Percentiles rank a stretch among this genome's conserved stretches.
phyloP scores from a whole-genome alignment of 78 protist species.

The Trichosphaerium sp. region DNA sequence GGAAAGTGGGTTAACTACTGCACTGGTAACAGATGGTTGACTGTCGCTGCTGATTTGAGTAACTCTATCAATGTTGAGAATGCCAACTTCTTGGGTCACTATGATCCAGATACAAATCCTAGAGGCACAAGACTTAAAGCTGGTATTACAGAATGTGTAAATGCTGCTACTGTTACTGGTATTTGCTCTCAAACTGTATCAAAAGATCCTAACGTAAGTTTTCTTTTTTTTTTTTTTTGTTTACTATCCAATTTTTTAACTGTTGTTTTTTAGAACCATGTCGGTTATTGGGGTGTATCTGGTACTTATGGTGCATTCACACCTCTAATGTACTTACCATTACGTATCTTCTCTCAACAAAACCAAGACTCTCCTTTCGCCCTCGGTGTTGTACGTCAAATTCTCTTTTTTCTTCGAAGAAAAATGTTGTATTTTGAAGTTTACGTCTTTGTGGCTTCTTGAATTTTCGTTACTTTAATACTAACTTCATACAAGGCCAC shows the following conservation, averaged over 20 bases:
- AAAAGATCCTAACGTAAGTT: neutral
- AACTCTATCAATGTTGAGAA: neutral
- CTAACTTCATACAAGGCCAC: too few relatives aligned
- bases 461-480: too few relatives aligned
- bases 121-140: neutral
- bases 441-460: too few relatives aligned
- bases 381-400: too few relatives aligned
- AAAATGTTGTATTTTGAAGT: too few relatives aligned
- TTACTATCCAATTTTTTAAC: too few relatives aligned
- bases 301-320: neutral
- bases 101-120: neutral
- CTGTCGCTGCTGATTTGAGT: neutral
- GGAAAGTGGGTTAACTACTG: neutral
- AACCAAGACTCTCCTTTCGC: neutral
- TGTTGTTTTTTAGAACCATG: too few relatives aligned
- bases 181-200: neutral
- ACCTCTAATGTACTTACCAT: neutral
- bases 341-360: neutral
- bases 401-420: too few relatives aligned
- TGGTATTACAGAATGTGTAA: neutral
- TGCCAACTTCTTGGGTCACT: neutral
- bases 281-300: neutral
- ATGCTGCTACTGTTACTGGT: neutral
- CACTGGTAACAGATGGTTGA: neutral
- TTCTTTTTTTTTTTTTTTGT: too few relatives aligned